Evolutionary conservation across 768 basidiomycete species (phyloP).

Genomic region (Coprinellus micaceus): DNA sequence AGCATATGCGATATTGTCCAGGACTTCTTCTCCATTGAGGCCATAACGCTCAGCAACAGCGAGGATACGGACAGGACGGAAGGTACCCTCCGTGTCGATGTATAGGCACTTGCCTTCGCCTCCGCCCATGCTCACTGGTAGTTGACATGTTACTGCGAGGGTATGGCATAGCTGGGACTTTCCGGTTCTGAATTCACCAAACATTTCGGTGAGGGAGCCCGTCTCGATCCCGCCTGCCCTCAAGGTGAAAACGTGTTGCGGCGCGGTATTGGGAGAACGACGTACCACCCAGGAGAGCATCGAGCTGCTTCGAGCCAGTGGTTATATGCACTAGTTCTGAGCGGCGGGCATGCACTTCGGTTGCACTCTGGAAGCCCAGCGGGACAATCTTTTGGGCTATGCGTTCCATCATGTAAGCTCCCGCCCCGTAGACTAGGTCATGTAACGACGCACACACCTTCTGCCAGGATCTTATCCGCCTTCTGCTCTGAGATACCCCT

Average conservation of each 20-base stretch:
- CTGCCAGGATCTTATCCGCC: slow-evolving; percentile 91
- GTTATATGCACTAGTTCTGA: slow-evolving; percentile 96
- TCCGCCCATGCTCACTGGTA: slow-evolving; percentile 96
- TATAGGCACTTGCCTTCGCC: slow-evolving; percentile 99
- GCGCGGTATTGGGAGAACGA: slow-evolving; percentile 8
- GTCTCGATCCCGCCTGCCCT: slow-evolving; percentile 91
- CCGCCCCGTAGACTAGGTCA: neutral
- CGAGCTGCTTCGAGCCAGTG: slow-evolving; percentile 93
- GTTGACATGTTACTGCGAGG: slow-evolving; percentile 95
- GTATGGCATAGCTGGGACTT: slow-evolving; percentile 99
- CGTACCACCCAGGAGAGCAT: slow-evolving; percentile 89
- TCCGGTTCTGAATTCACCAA: slow-evolving; percentile 97
- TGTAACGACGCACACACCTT: slow-evolving; percentile 55
- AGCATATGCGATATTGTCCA: slow-evolving; percentile 98
- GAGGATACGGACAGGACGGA: slow-evolving; percentile 91
- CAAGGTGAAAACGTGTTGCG: slow-evolving; percentile 1
- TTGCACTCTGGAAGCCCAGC: slow-evolving; percentile 96
- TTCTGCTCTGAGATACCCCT: slow-evolving; percentile 97
- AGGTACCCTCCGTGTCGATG: slow-evolving; percentile 98
- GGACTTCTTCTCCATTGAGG: slow-evolving; percentile 95
- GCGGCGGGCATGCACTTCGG: slow-evolving; percentile 92
- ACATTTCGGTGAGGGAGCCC: slow-evolving; percentile 95
- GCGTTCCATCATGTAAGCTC: neutral
- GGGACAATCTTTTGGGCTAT: slow-evolving; percentile 94
- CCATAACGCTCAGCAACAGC: slow-evolving; percentile 95